Conservation (phyloP, 495 filamentous ascomycete genomes). For the Sphaerosporella brunnea region DNA sequence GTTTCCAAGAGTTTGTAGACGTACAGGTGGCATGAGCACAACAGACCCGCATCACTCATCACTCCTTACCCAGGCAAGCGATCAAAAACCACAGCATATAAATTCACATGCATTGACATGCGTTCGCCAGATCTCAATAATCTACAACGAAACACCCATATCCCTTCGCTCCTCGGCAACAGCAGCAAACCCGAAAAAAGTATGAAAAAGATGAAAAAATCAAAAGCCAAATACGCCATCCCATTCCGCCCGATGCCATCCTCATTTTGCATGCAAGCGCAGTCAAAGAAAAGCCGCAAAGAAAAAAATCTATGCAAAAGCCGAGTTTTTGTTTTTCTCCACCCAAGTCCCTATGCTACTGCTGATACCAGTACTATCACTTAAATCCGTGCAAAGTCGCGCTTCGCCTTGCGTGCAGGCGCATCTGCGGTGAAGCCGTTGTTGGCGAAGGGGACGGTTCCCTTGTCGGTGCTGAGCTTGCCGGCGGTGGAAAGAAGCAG, state of each 20-base stretch:
- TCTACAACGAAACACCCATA: too few species aligned
- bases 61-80: too few species aligned
- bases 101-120: too few species aligned
- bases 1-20: too few species aligned
- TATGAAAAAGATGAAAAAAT: background rate
- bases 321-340: background rate
- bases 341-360: background rate
- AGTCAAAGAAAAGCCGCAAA: background rate
- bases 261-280: background rate
- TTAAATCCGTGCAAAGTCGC: background rate
- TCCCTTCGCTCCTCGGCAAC: too few species aligned
- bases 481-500: slow-evolving; percentile 17
- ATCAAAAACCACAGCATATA: too few species aligned
- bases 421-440: background rate
- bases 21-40: too few species aligned
- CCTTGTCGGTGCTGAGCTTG: slow-evolving; percentile 10
- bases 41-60: too few species aligned
- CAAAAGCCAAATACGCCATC: background rate
- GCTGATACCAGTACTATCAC: background rate
- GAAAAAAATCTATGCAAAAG: background rate
- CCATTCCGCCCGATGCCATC: background rate
- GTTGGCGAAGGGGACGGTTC: background rate
- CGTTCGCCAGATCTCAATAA: too few species aligned
- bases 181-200: too few species aligned
- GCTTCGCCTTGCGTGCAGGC: background rate